phyloP scores from a whole-genome alignment of 345 rosid genomes.

The Xanthoceras sorbifolium region DNA sequence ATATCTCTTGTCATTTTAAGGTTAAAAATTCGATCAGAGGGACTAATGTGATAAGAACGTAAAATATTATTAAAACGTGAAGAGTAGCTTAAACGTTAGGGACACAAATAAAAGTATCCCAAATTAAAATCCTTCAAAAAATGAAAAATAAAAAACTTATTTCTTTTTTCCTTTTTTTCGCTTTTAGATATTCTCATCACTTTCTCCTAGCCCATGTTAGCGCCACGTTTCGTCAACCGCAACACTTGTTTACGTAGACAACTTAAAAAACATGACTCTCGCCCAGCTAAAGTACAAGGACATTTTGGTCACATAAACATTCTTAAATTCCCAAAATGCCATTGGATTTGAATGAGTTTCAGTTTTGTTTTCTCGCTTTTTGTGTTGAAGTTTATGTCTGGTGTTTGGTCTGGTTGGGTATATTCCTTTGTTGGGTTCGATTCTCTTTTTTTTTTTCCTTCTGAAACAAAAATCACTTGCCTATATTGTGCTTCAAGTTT shows the following conservation, averaged over 20 bases:
- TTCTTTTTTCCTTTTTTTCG: neutral
- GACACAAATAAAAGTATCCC: too few species aligned
- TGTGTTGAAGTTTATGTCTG: slow-evolving; percentile 1
- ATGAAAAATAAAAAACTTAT: neutral
- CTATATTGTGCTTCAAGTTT: neutral
- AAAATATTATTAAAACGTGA: too few species aligned
- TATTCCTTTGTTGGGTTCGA: slow-evolving; percentile 38
- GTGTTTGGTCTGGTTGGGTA: slow-evolving; percentile 36
- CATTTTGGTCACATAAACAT: slow-evolving; percentile 17
- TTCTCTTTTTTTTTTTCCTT: neutral
- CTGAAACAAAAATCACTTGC: slow-evolving; percentile 13
- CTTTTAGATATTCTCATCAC: slow-evolving; percentile 3
- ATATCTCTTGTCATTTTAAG: too few species aligned
- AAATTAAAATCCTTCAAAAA: neutral
- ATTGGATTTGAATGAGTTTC: slow-evolving; percentile 8
- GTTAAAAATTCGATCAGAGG: too few species aligned
- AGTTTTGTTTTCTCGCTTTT: slow-evolving; percentile 1
- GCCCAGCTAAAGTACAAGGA: slow-evolving; percentile 20
- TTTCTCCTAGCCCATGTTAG: neutral
- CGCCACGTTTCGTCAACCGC: slow-evolving; percentile 29
- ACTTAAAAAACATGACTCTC: neutral
- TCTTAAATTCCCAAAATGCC: slow-evolving; percentile 26
- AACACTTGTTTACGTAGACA: slow-evolving; percentile 17
- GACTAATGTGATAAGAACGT: too few species aligned
- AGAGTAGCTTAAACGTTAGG: too few species aligned